Evolutionary conservation across 805 yeast genomes (phyloP), one percentile per base, ranked within the genome.

Genomic region (Wickerhamiella azyma): DNA sequence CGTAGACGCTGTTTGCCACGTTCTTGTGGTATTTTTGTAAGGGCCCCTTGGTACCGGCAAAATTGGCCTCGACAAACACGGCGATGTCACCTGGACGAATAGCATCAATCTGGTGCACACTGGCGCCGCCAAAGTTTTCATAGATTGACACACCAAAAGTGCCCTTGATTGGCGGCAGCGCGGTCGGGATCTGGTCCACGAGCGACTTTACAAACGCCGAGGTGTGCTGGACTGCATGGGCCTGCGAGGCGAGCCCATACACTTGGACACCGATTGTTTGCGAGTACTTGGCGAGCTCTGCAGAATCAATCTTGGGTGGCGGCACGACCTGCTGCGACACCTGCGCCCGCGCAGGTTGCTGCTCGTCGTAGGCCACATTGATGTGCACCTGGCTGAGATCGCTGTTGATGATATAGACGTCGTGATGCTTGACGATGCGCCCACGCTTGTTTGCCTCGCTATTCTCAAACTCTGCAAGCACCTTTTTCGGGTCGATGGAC

Each of bases 71-170:
- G 55, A 79, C 74, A 51, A 85, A 73, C 43, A 85, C 82, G 37
- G 85, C 63, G 9, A 89, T 70, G 61, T 92, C 97, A 49, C 98
- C 98, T 0, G 94, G 79, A 41, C 74, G 70, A 46, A 86, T 73
- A 36, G 77, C 81, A 46, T 76, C 85, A 26, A 64, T 55, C 53
- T 73, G 77, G 13, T 70, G 63, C 6, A 76, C 72, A 6, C 67
- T 55, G 39, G 76, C 71, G 55, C 69, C 70, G 49, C 68, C 70
- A 55, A 65, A 53, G 53, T 73, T 81, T 52, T 69, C 66, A 63
- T 79, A 86, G 50, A 81, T 70, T 18, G 74, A 70, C n/a, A 72
- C 79, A 35, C 97, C 97, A 59, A 67, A 42, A 8, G 36, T 17
- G 28, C 40, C 38, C 30, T 26, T 37, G 16, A 41, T 24, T 2